Base-by-base conservation (phyloP, 2,329 filamentous ascomycete species). In the Nothophoma quercina region DNA sequence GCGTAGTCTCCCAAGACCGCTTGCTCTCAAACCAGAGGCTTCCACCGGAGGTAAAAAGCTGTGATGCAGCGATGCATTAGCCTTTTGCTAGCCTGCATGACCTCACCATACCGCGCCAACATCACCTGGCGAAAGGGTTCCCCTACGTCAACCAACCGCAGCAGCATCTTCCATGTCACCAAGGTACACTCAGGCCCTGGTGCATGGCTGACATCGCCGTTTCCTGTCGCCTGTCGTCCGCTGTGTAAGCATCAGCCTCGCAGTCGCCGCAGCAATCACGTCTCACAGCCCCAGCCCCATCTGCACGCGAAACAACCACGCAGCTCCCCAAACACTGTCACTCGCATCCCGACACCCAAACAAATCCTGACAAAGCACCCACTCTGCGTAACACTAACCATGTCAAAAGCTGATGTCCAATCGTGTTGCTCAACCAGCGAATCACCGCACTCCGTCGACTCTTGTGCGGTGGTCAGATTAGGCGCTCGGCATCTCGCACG, bases 401-500 rank as follows among this genome's bases (percentile, higher is more conserved):
- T 15, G 18, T 15, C 26, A 21, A 33, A 35, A 19, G 2, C 32
- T 18, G 9, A 28, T 40, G 46, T 45, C 59, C 59, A 61, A 62
- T 59, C 60, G 38, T 38, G 34, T 32, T 19, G 9, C 36, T 23
- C 12, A 21, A 48, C 15, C 42, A 39, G 34, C 32, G 35, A 19
- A 33, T 16, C 28, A 21, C 38, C 54, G 56, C 51, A 56, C 56
- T 54, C 55, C 56, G 32, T 33, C 9, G 19, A 22, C 16, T 15
- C 12, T 25, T 42, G 35, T 23, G 33, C 21, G 36, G 49, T 50
- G 22, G 56, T 55, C 55, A 51, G 56, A 54, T 44, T 64, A 60
- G 49, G 49, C 64, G 60, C 64, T 63, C 64, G 64, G 64, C 51
- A 58, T 44, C 41, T 61, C 41, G 53, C 35, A 63, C 40, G 43